phyloP scores from a whole-genome alignment of 2,329 filamentous ascomycete species.

The Xylaria sp. region DNA sequence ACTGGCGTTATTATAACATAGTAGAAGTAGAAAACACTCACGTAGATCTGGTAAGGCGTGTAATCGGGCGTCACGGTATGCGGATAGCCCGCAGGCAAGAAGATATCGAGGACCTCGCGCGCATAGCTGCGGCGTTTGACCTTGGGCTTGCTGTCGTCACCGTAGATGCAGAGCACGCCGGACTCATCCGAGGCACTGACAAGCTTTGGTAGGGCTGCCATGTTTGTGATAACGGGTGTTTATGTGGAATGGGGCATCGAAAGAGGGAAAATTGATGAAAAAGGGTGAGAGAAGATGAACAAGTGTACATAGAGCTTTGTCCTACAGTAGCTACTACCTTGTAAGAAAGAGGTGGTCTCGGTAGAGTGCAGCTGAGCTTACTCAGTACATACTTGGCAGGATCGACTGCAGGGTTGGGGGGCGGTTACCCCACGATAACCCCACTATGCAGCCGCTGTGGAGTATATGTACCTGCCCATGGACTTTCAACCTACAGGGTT shows the following conservation, averaged over 20 bases:
- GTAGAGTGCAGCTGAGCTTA: conserved; percentile 1
- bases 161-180: conserved; percentile 60
- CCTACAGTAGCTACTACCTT: no score
- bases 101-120: conserved; percentile 71
- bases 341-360: not conserved
- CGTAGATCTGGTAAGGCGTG: conserved; percentile 72
- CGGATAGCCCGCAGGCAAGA: conserved; percentile 88
- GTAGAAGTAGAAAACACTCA: conserved; percentile 34
- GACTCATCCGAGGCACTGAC: conserved; percentile 46
- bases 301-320: not conserved
- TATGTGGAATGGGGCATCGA: not conserved
- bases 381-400: not conserved
- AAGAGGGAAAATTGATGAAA: not conserved
- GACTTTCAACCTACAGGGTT: not conserved
- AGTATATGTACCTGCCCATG: not conserved
- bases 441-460: conserved; percentile 7
- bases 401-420: conserved; percentile 11
- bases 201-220: conserved; percentile 38
- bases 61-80: conserved; percentile 89
- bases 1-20: not conserved
- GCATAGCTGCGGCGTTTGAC: conserved; percentile 40
- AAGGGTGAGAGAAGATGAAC: not conserved
- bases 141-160: conserved; percentile 57
- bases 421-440: conserved; percentile 23
- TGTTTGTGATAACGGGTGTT: conserved; percentile 1